Base-by-base conservation (phyloP, 2,329 filamentous ascomycete species). In the Clonostachys byssicola region DNA sequence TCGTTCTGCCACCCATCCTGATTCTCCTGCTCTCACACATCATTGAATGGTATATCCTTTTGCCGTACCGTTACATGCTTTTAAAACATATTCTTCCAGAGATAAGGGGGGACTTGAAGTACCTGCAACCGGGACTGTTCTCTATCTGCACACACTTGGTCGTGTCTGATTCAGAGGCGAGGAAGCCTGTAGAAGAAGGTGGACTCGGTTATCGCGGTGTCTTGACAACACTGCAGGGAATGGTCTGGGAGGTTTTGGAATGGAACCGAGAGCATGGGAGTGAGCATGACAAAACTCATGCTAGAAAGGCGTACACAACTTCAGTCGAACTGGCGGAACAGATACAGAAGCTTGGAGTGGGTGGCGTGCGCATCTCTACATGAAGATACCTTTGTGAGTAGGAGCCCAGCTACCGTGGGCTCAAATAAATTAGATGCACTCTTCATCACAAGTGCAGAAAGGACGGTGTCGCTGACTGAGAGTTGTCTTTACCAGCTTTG, bases 121-220 rank as follows among this genome's bases (percentile, higher is more conserved):
- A 66, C 47, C 51, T 76, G 36, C 72, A 76, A 57, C 72, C 71
- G 12, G 60, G 62, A 2, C 57, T 63, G 5, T 63, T 73, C 44
- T 56, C 61, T 34, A 30, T 30, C 23, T 10, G 23, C 23, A 30
- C 23, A 30, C 23, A 30, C 23, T 10, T 30, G 23, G 50, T 73
- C 6, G 59, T 66, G 5, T 64, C 67, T 36, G 68, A 73, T 47
- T 53, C 52, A 12, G 54, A 58, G 42, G 72, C 71, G 6, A 59
- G 61, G 51, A 65, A 53, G 51, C 52, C 56, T 6, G 60, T 67
- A 2, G 62, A 60, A 34, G 61, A 71, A 9, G 71, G 71, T 1
- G 71, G 71, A 0, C 51, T 76, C 30, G 73, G 69, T 12, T 74
- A 74, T 44, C 47, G 46, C 43, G 61, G 58, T 4, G 59, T 60